Evolutionary conservation across 2,329 filamentous ascomycete species (phyloP).

Genomic region (Colletotrichum lentis): DNA sequence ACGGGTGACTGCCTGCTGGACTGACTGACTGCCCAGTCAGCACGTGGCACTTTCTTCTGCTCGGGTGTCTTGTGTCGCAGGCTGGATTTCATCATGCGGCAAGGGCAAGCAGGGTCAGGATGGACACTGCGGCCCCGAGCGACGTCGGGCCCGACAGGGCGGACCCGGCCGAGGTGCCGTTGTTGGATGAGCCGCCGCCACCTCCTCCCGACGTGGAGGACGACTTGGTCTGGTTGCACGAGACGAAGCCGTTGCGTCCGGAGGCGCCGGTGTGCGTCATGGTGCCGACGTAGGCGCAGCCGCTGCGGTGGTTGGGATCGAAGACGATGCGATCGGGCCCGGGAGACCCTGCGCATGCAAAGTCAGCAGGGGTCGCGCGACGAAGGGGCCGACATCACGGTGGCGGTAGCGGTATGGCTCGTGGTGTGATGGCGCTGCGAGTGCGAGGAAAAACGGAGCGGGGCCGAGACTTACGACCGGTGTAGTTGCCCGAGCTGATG

Average conservation of each 20-base stretch:
- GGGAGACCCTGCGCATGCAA: constrained; percentile 58
- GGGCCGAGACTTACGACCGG: constrained; percentile 45
- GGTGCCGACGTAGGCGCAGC: constrained; percentile 65
- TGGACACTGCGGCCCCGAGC: not conserved
- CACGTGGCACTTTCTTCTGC: not conserved
- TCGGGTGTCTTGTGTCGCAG: not conserved
- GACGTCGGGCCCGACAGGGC: not conserved
- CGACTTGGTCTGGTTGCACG: constrained; percentile 52
- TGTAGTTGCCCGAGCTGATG: constrained; percentile 45
- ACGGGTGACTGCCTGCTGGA: not conserved
- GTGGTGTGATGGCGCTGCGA: too few species aligned
- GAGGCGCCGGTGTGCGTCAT: constrained; percentile 77
- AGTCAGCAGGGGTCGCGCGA: constrained; percentile 20
- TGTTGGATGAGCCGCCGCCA: too few species aligned
- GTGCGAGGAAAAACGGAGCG: too few species aligned
- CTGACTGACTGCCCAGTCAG: too few species aligned
- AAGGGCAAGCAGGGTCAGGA: constrained; percentile 24
- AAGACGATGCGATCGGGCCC: constrained; percentile 74
- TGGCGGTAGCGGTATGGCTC: too few species aligned
- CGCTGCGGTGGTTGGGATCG: constrained; percentile 50
- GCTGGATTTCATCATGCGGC: constrained; percentile 7
- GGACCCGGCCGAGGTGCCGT: constrained; percentile 2
- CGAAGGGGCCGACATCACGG: too few species aligned
- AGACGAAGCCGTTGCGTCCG: constrained; percentile 70
- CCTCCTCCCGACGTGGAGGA: not conserved